Evolutionary conservation across 163 green algal species (phyloP), one percentile per base, ranked within the genome.

Genomic region (Scenedesmus sp.): DNA sequence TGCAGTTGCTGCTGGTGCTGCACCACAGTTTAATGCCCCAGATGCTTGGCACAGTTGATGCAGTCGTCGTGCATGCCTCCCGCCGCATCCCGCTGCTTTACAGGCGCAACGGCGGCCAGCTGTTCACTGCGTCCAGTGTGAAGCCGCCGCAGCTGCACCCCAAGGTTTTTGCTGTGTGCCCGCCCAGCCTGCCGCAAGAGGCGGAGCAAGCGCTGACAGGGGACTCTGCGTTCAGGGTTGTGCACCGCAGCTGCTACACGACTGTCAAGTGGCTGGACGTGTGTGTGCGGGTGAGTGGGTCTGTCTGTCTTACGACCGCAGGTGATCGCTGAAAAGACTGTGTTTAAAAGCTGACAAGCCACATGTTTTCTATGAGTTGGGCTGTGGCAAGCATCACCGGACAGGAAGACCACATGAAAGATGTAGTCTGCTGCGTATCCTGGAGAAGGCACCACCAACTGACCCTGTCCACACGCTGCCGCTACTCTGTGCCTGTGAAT

Each of bases 101-200:
- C 88, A 91, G 87, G 68, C 30, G 81, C 35, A 24, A 88, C 24
- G 94, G 94, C 68, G 94, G 94, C 22, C 89, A 92, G 24, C 30
- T 94, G 1, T 95, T 96, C 79, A 91, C 89, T 24, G 72, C 70
- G 30, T 43, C 83, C 59, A 87, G 83, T 59, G 65, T 92, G 56
- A 80, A 90, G 85, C 85, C 85, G 37, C 70, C 85, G 13, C 33
- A 30, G 22, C 22, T 37, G 49, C 65, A 59, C 33, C 49, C 33
- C 70, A 85, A 70, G 20, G 81, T 92, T 24, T 95, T 94, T 83
- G 95, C 95, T 0, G 87, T 97, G 26, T 97, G 95, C 92, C 95
- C 95, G 1, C 49, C 73, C 68, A 93, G 88, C 76, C 93, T 97
- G 35, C n/a, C 88, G 13, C 40, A 85, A 5, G 40, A 72, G 0